Base-by-base conservation (phyloP, 495 filamentous ascomycete genomes). In the Pseudoneurospora amorphoporcata region DNA sequence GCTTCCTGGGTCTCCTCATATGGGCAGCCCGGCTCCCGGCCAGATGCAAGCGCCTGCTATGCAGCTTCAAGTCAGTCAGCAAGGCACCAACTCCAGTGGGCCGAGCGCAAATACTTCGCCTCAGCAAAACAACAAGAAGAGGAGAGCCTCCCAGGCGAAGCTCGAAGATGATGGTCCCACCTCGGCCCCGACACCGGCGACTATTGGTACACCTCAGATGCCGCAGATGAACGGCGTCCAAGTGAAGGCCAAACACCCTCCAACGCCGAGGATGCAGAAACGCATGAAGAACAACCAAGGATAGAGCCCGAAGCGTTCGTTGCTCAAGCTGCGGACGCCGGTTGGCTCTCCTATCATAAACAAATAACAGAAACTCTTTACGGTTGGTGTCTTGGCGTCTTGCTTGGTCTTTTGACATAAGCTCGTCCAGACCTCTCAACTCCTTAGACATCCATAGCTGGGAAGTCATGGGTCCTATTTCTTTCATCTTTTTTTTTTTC, bases 71-170 rank as follows among this genome's bases (percentile, higher is more conserved):
- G 91, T 90, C 72, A 92, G 89, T 75, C 90, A 92, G 79, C 90
- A 92, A 75, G 90, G 90, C 39, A 88, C 87, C 41, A 87, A 84
- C 72, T 91, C 87, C n/a, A 90, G 90, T 73, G 91, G 87, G 1
- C 89, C 89, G 3, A 94, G 92, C 75, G 91, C 92, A 8, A 96
- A 92, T 78, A 95, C 94, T 4, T 96, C 93, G 70, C 94, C 94
- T 10, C 92, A 90, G 71, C 88, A 90, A 40, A 90, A 86, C 68
- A 91, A 90, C 78, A 94, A 95, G 82, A 88, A 93, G 72, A 86
- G 94, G 71, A 84, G 93, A 47, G 84, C 90, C 10, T 94, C 92
- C 72, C 88, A 88, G 4, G 91, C 95, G 69, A 95, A 96, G 83
- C 83, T 86, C 42, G 93, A 95, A 72, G 87, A 84, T 19, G 92